A percentile compares a stretch with the other conserved stretches of the same genome.
These are phyloP conservation scores for Mycosphaerelloides madeirae DNA, from an alignment of 2,329 filamentous ascomycete genomes.

Conservation along the genomic window DNA sequence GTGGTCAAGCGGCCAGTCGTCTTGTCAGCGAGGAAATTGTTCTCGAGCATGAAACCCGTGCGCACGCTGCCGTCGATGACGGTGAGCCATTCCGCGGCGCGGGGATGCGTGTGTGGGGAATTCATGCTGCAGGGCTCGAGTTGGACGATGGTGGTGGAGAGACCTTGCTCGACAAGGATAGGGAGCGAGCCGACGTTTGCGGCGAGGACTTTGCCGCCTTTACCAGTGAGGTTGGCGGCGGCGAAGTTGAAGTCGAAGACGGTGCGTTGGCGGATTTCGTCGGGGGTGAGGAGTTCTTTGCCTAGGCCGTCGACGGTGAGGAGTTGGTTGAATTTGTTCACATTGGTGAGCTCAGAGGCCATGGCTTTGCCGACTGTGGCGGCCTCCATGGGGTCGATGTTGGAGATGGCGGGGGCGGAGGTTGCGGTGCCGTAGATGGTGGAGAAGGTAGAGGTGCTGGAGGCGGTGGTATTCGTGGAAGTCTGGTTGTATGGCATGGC, in stretches of 20 bases:
- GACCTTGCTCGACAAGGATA: slow-evolving; percentile 15
- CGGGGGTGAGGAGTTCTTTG: slow-evolving; percentile 6
- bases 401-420: slow-evolving; percentile 2
- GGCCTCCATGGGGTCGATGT: slow-evolving; percentile 8
- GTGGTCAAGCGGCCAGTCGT: slow-evolving; percentile 18
- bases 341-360: slow-evolving; percentile 13
- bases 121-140: slow-evolving; percentile 41
- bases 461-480: not conserved
- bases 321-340: slow-evolving; percentile 13
- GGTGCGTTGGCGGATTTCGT: slow-evolving; percentile 8
- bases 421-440: not conserved
- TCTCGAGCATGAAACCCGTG: slow-evolving; percentile 46
- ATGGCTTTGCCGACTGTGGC: slow-evolving; percentile 6
- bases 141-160: slow-evolving; percentile 13
- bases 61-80: slow-evolving; percentile 39
- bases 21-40: slow-evolving; percentile 32
- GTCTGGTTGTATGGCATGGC: slow-evolving; percentile 6
- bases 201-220: slow-evolving; percentile 13
- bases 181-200: slow-evolving; percentile 17
- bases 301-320: slow-evolving; percentile 12
- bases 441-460: not conserved
- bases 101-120: slow-evolving; percentile 46
- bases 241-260: slow-evolving; percentile 16
- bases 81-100: slow-evolving; percentile 47
- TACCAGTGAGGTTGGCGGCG: slow-evolving; percentile 5